Evolutionary conservation across 73 alveolate genomes (phyloP).

Genomic region (Urostyla sp.): DNA sequence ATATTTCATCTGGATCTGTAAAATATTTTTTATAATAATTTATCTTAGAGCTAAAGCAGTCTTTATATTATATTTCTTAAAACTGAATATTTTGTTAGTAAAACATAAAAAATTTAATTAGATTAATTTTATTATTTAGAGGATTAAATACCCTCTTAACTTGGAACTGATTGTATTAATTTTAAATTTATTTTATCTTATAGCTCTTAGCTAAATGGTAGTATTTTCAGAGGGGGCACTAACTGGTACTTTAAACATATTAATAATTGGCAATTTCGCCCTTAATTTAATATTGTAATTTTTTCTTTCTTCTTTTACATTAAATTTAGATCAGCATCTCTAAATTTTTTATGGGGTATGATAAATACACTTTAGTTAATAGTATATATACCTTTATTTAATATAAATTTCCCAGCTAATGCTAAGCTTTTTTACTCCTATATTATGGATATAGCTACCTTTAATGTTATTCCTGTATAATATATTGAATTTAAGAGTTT

Average conservation of each 20-base stretch:
- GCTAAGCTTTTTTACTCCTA: slow-evolving; percentile 15
- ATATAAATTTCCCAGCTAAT: slow-evolving; percentile 27
- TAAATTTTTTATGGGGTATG: slow-evolving; percentile 43
- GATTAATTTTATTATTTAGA: not conserved
- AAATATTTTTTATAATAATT: not conserved
- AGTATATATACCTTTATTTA: slow-evolving; percentile 22
- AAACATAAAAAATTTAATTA: not conserved
- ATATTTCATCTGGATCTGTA: slow-evolving; percentile 12
- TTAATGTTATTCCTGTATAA: slow-evolving; percentile 17
- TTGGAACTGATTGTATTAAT: not conserved
- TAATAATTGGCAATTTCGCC: slow-evolving; percentile 35
- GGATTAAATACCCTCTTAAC: slow-evolving; percentile 9
- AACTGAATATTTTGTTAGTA: slow-evolving; percentile 14
- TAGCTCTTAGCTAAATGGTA: not conserved
- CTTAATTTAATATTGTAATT: slow-evolving; percentile 24
- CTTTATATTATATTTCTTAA: not conserved
- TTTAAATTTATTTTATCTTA: not conserved
- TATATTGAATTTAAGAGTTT: not conserved
- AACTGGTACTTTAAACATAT: not conserved
- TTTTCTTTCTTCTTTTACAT: not conserved
- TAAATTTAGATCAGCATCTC: slow-evolving; percentile 16
- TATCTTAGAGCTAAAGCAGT: not conserved
- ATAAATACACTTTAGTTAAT: slow-evolving; percentile 20
- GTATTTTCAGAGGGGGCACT: not conserved
- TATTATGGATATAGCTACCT: slow-evolving; percentile 21